phyloP scores from a whole-genome alignment of 2,329 filamentous ascomycete species.

The Penicillium sp. region DNA sequence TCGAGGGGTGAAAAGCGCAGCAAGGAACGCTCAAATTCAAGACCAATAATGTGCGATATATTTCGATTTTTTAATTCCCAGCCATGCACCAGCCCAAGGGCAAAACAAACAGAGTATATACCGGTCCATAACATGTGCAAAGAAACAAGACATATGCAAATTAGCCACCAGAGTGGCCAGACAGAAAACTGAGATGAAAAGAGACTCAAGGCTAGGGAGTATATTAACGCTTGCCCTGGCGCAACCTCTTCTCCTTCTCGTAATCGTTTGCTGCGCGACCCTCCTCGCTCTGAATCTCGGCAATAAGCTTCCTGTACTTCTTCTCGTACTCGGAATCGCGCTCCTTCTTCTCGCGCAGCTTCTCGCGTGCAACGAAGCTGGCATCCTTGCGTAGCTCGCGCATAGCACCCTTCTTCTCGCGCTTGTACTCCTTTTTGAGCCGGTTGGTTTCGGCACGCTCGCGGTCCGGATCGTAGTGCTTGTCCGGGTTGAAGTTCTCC shows the following conservation, averaged over 20 bases:
- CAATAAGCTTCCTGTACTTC: slow-evolving; percentile 89
- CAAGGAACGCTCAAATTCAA: too few relatives aligned
- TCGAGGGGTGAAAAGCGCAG: too few relatives aligned
- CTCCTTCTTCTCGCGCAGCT: slow-evolving; percentile 88
- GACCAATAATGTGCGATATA: slow-evolving; percentile 14
- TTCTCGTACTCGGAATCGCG: slow-evolving; percentile 92
- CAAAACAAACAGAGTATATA: slow-evolving; percentile 21
- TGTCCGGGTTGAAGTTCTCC: slow-evolving; percentile 89
- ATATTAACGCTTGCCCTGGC: slow-evolving; percentile 65
- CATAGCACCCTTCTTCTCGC: slow-evolving; percentile 92
- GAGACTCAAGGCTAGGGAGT: slow-evolving; percentile 1
- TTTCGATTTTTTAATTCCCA: slow-evolving; percentile 28
- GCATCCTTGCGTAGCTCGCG: slow-evolving; percentile 94
- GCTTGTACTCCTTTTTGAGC: slow-evolving; percentile 88
- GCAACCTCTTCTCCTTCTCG: slow-evolving; percentile 78
- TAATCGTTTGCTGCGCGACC: slow-evolving; percentile 85
- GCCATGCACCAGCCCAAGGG: slow-evolving; percentile 24
- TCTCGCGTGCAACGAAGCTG: slow-evolving; percentile 89
- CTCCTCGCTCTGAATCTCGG: slow-evolving; percentile 95
- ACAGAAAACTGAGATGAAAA: slow-evolving; percentile 11
- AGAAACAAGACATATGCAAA: slow-evolving; percentile 14
- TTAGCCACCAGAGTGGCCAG: neutral
- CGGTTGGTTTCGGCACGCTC: slow-evolving; percentile 85
- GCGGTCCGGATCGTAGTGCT: slow-evolving; percentile 95
- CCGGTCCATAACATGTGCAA: slow-evolving; percentile 20